Evolutionary conservation across 805 yeast genomes (phyloP).

Genomic region (Yamadazyma akitaensis): DNA sequence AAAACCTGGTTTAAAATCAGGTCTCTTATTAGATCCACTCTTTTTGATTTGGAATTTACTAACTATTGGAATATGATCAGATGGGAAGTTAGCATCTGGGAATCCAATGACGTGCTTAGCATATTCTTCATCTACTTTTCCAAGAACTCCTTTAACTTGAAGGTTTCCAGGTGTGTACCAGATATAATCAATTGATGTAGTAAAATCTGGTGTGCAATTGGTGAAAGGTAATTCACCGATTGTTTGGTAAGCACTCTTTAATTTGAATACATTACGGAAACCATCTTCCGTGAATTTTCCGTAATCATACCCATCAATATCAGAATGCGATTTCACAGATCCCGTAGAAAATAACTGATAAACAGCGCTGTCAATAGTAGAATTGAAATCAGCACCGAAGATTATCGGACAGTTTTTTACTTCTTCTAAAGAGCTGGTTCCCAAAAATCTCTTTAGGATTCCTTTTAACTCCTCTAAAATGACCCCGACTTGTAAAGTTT

Average conservation of each 20-base stretch:
- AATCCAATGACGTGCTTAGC: slow-evolving; percentile 77
- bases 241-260: slow-evolving; percentile 80
- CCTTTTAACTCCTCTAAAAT: slow-evolving; percentile 81
- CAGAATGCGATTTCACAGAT: slow-evolving; percentile 70
- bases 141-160: slow-evolving; percentile 81
- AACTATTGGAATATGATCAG: slow-evolving; percentile 89
- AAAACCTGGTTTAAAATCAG: slow-evolving; percentile 45
- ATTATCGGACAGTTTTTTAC: slow-evolving; percentile 67
- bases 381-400: slow-evolving; percentile 95
- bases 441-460: slow-evolving; percentile 49
- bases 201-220: slow-evolving; percentile 89
- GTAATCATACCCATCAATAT: slow-evolving; percentile 81
- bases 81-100: slow-evolving; percentile 91
- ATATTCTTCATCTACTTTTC: slow-evolving; percentile 78
- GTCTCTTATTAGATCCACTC: slow-evolving; percentile 28
- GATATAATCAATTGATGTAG: slow-evolving; percentile 89
- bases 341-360: slow-evolving; percentile 86
- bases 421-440: slow-evolving; percentile 46
- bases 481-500: slow-evolving; percentile 91
- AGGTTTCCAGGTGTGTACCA: slow-evolving; percentile 88
- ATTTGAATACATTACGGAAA: slow-evolving; percentile 72
- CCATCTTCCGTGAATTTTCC: slow-evolving; percentile 91
- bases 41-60: slow-evolving; percentile 72
- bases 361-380: slow-evolving; percentile 83
- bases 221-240: slow-evolving; percentile 93